Conservation (phyloP, 768 basidiomycete species). For the Boletus sensibilis region DNA sequence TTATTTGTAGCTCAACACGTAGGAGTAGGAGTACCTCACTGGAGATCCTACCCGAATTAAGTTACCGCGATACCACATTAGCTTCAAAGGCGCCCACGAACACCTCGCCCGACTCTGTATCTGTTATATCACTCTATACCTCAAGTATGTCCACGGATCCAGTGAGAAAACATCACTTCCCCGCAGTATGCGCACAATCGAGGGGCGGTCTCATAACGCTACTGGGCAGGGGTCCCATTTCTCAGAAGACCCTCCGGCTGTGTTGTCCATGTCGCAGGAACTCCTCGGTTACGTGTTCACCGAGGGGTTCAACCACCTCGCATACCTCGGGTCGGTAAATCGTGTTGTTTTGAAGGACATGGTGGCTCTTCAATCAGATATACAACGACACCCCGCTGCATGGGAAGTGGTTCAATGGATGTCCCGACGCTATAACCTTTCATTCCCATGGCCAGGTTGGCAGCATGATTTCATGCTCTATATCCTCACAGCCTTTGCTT, state of each 20-base stretch:
- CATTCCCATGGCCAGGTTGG: not conserved
- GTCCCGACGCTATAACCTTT: not conserved
- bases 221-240: not conserved
- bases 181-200: not conserved
- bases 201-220: not conserved
- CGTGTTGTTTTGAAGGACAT: slow-evolving; percentile 3
- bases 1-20: not conserved
- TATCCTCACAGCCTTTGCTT: slow-evolving; percentile 4
- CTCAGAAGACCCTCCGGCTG: not conserved
- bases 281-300: slow-evolving; percentile 6
- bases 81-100: slow-evolving; percentile 1
- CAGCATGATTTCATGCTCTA: slow-evolving; percentile 9
- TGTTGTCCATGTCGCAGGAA: not conserved
- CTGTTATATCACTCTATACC: not conserved
- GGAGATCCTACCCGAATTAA: not conserved
- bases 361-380: not conserved
- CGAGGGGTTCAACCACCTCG: slow-evolving; percentile 6
- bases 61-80: slow-evolving; percentile 7
- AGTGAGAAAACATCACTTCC: not conserved
- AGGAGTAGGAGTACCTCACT: slow-evolving; percentile 15
- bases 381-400: not conserved
- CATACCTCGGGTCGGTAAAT: not conserved
- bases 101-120: slow-evolving; percentile 7
- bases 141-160: not conserved
- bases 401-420: slow-evolving; percentile 2